A percentile compares a stretch with the other conserved stretches of the same genome.
phyloP scores from a whole-genome alignment of 1,139 yeast species.

The Meyerozyma carpophila region DNA sequence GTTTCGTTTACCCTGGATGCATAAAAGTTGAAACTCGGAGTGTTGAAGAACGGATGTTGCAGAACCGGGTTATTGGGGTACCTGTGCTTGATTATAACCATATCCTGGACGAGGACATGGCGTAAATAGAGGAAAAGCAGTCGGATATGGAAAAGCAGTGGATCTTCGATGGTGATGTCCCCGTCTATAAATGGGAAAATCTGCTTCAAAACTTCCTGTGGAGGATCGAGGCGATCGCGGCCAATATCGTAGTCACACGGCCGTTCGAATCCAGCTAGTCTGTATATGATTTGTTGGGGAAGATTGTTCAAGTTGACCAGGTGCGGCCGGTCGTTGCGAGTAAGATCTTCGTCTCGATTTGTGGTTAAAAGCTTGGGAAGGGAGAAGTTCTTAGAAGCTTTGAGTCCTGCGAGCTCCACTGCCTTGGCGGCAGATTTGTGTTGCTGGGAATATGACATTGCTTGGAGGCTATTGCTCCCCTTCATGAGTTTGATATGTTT shows the following conservation, averaged over 20 bases:
- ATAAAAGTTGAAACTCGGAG: slow-evolving; percentile 16
- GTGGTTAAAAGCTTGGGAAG: slow-evolving; percentile 17
- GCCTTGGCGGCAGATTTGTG: slow-evolving; percentile 22
- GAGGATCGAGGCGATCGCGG: slow-evolving; percentile 24
- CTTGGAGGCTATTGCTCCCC: slow-evolving; percentile 20
- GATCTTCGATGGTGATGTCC: slow-evolving; percentile 3
- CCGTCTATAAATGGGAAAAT: slow-evolving; percentile 28
- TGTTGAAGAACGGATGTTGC: slow-evolving; percentile 24
- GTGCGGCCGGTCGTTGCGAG: slow-evolving; percentile 9
- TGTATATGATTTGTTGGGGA: slow-evolving; percentile 13
- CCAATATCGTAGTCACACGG: slow-evolving; percentile 15
- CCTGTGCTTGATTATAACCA: slow-evolving; percentile 21
- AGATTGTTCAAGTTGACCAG: slow-evolving; percentile 11
- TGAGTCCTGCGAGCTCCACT: slow-evolving; percentile 16
- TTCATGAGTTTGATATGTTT: slow-evolving; percentile 19
- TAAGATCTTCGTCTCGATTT: slow-evolving; percentile 9
- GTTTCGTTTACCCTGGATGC: slow-evolving; percentile 12
- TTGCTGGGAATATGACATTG: slow-evolving; percentile 25
- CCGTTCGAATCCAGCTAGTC: slow-evolving; percentile 22
- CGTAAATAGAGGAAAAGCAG: slow-evolving; percentile 16
- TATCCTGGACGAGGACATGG: slow-evolving; percentile 27
- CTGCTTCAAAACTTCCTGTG: slow-evolving; percentile 18
- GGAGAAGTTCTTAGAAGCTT: slow-evolving; percentile 16
- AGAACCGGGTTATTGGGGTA: slow-evolving; percentile 25
- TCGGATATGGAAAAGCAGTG: not conserved